These are phyloP conservation scores for Tilletiopsis washingtonensis DNA, from an alignment of 1,284 basidiomycete genomes.

Conservation along the genomic window DNA sequence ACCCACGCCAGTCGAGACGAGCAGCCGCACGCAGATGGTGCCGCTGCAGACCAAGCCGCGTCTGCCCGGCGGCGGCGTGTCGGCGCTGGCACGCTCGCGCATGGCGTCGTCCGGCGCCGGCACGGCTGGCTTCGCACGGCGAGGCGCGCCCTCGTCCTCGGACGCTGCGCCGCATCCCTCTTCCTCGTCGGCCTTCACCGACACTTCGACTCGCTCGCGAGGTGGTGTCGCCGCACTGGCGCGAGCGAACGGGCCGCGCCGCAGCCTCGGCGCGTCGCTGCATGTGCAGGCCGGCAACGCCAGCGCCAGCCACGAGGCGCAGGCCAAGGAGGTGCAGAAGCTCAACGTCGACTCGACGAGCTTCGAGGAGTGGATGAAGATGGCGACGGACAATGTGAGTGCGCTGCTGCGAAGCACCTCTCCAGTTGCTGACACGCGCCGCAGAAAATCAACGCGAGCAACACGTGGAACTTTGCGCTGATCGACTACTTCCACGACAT, in stretches of 20 bases:
- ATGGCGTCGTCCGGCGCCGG: too few relatives aligned
- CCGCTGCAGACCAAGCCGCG: too few relatives aligned
- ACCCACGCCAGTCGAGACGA: too few relatives aligned
- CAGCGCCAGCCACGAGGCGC: background rate
- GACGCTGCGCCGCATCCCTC: too few relatives aligned
- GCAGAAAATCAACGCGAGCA: conserved; percentile 96
- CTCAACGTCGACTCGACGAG: conserved; percentile 42
- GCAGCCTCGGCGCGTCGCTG: conserved; percentile 2
- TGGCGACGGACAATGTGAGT: conserved; percentile 93
- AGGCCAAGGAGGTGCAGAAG: conserved; percentile 3
- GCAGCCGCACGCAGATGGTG: too few relatives aligned
- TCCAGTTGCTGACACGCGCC: background rate
- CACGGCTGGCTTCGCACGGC: too few relatives aligned
- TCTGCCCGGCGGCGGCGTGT: too few relatives aligned
- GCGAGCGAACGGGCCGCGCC: background rate
- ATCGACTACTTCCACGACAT: conserved; percentile 99
- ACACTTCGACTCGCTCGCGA: too few relatives aligned
- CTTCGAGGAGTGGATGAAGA: conserved; percentile 97
- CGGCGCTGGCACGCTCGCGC: too few relatives aligned
- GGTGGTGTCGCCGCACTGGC: conserved; percentile 1
- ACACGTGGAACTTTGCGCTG: conserved; percentile 95
- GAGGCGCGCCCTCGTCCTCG: too few relatives aligned
- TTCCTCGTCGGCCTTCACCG: too few relatives aligned
- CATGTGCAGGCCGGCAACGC: background rate
- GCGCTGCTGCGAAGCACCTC: background rate